These are phyloP conservation scores for Alisma plantagoaquatica DNA, from an alignment of 106 monocot species.

Conservation along the genomic window DNA sequence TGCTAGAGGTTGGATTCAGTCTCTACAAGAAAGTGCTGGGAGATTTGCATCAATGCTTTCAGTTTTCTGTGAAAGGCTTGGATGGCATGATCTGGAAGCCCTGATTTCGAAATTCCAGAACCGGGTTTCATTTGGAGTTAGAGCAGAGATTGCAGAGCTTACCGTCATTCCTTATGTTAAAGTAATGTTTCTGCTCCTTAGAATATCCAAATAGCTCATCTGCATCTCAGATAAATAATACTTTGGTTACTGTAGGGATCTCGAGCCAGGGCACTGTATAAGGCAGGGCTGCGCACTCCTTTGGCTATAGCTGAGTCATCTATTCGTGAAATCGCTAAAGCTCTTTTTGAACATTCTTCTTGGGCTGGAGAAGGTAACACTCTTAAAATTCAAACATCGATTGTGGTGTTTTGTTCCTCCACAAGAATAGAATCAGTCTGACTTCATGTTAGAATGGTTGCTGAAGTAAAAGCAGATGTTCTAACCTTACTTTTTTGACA, in stretches of 20 bases:
- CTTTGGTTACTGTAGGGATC: constrained; percentile 46
- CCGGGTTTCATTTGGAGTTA: constrained; percentile 95
- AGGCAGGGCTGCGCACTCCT: constrained; percentile 70
- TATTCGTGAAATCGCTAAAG: constrained; percentile 68
- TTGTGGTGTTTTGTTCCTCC: neutral
- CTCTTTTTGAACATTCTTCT: constrained; percentile 79
- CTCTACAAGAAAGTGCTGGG: constrained; percentile 96
- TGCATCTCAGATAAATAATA: neutral
- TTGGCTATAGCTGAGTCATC: constrained; percentile 85
- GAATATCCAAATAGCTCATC: too few species aligned
- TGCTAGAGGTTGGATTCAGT: constrained; percentile 93
- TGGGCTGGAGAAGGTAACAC: constrained; percentile 61
- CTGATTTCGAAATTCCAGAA: constrained; percentile 92
- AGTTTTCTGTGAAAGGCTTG: constrained; percentile 84
- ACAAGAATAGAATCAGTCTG: too few species aligned
- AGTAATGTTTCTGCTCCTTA: constrained; percentile 41
- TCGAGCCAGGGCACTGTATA: constrained; percentile 89
- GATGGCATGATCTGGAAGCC: constrained; percentile 91
- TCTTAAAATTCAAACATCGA: neutral
- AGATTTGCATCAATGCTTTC: constrained; percentile 97
- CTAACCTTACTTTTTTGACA: too few species aligned
- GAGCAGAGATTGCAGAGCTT: constrained; percentile 94
- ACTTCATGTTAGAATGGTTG: too few species aligned
- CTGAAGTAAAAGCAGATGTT: too few species aligned
- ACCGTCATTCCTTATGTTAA: constrained; percentile 90